A percentile compares a stretch with the other conserved stretches of the same genome.
Evolutionary conservation across 176 grass and related monocot species (phyloP).

Genomic region (Aegilops bicornis): DNA sequence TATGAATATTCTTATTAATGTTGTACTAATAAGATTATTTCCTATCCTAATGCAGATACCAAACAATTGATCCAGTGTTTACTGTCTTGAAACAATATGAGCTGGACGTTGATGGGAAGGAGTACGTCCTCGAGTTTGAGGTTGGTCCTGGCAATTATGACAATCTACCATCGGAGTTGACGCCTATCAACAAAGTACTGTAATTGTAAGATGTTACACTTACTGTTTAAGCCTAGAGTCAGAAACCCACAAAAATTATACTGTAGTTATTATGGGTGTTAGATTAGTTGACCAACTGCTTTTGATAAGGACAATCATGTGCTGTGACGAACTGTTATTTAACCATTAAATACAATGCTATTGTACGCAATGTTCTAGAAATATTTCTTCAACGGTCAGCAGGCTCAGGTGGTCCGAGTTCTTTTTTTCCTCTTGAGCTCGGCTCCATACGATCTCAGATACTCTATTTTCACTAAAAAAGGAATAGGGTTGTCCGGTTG

Average conservation of each 20-base stretch:
- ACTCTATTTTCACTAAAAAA: no score
- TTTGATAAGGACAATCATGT: no score
- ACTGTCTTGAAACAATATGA: background rate
- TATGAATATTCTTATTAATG: background rate
- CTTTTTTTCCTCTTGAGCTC: no score
- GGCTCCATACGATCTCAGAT: no score
- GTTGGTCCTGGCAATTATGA: background rate
- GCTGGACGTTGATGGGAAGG: background rate
- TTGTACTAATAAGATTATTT: background rate
- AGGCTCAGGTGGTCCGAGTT: no score
- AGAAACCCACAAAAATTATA: background rate
- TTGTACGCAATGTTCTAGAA: no score
- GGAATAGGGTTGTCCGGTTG: no score
- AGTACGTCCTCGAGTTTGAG: background rate
- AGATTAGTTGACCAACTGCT: no score
- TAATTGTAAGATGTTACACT: background rate
- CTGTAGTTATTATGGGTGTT: no score
- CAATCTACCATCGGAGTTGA: background rate
- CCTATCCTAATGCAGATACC: background rate
- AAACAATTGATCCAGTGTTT: background rate
- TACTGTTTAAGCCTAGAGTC: background rate
- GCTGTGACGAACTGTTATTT: no score
- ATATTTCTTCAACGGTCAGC: no score
- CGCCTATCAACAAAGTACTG: background rate
- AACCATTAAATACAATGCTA: no score